Evolutionary conservation across 2,329 filamentous ascomycete species (phyloP).

Genomic region (Penicillium sp.): DNA sequence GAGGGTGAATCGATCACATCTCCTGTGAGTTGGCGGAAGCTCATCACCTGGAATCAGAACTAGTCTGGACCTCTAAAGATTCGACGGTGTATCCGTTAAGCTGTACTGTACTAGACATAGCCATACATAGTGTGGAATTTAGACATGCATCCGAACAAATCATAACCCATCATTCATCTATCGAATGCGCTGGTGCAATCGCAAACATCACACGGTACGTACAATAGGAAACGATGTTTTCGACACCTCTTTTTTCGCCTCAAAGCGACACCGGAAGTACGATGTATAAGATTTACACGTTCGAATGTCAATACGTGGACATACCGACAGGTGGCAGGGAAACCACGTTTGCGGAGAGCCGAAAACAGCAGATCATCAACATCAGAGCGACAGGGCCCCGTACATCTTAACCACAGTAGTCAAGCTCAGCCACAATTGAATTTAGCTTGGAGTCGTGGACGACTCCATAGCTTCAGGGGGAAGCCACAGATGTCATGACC

Average conservation of each 20-base stretch:
- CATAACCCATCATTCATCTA: background rate
- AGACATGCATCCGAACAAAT: background rate
- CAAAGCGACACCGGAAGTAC: too few relatives aligned
- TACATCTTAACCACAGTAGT: background rate
- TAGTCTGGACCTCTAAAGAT: background rate
- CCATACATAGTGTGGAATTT: background rate
- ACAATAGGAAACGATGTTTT: background rate
- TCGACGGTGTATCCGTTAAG: background rate
- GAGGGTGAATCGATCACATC: background rate
- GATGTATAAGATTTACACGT: background rate
- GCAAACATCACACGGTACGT: background rate
- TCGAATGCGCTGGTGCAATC: background rate
- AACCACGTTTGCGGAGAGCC: constrained; percentile 11
- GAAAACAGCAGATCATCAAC: constrained; percentile 4
- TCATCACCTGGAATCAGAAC: background rate
- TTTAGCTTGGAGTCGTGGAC: too few relatives aligned
- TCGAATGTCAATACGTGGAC: background rate
- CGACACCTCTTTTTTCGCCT: background rate
- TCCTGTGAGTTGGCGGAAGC: background rate
- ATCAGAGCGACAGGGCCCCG: background rate
- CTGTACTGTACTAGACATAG: background rate
- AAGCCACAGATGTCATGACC: constrained; percentile 11
- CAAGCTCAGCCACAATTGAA: background rate
- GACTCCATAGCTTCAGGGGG: background rate
- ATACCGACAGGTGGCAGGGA: constrained; percentile 1